A percentile compares a stretch with the other conserved stretches of the same genome.
Conservation (phyloP, 1,139 yeast genomes). For the Kodamaea ohmeri region DNA sequence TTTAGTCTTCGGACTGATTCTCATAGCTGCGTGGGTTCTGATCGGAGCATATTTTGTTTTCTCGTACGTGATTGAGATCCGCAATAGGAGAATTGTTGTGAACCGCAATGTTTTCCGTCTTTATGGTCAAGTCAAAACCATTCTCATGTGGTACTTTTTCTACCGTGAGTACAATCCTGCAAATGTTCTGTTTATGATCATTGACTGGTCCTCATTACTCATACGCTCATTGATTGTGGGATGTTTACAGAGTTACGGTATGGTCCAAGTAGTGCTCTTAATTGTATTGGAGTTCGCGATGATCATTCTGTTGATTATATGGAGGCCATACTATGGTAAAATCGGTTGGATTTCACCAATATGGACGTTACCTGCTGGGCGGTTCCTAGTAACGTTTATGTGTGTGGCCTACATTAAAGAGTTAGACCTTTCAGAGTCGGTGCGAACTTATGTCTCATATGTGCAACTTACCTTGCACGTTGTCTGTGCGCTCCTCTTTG, state of each 20-base stretch:
- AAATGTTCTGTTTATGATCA: constrained; percentile 34
- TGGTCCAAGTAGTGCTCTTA: constrained; percentile 43
- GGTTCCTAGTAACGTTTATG: constrained; percentile 36
- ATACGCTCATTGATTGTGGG: constrained; percentile 43
- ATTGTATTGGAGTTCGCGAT: constrained; percentile 35
- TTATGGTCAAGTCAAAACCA: constrained; percentile 47
- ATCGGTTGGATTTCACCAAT: constrained; percentile 40
- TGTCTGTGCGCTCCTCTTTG: constrained; percentile 35
- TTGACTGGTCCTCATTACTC: constrained; percentile 33
- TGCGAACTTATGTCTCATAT: constrained; percentile 41
- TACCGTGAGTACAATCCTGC: constrained; percentile 47
- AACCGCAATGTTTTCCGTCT: constrained; percentile 32
- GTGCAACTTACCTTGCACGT: constrained; percentile 41
- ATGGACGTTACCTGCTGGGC: constrained; percentile 37
- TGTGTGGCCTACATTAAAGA: constrained; percentile 41
- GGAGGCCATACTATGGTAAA: constrained; percentile 42
- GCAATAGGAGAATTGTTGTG: constrained; percentile 15
- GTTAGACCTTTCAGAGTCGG: constrained; percentile 31
- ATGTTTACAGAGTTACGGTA: constrained; percentile 40
- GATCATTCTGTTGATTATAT: constrained; percentile 27
- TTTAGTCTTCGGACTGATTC: constrained; percentile 27
- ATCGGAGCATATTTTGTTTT: constrained; percentile 31
- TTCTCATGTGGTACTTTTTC: constrained; percentile 46
- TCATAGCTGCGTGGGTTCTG: constrained; percentile 34
- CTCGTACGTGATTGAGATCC: constrained; percentile 27